Evolutionary conservation across 305 asterid species (phyloP).

Genomic region (Withania somnifera): DNA sequence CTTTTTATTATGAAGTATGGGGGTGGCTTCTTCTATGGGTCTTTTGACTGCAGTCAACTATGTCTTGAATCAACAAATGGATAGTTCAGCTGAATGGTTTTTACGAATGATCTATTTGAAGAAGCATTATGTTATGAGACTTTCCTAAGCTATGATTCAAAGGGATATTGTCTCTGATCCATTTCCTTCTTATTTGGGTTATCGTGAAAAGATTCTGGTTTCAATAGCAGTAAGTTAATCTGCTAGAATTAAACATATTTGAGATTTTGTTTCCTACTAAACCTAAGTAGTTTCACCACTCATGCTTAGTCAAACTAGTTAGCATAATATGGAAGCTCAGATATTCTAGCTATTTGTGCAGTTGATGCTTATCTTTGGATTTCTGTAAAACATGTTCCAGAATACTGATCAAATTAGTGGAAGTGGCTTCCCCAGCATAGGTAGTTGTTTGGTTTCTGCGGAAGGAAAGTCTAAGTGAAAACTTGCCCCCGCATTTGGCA

Average conservation of each 20-base stretch:
- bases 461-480: background rate
- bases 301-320: background rate
- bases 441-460: background rate
- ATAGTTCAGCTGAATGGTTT: background rate
- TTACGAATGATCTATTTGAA: background rate
- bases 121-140: background rate
- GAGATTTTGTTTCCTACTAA: background rate
- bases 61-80: background rate
- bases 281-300: background rate
- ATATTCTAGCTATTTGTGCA: background rate
- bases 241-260: background rate
- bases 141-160: background rate
- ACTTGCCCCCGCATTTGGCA: background rate
- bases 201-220: background rate
- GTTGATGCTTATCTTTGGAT: background rate
- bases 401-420: background rate
- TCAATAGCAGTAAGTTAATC: background rate
- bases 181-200: background rate
- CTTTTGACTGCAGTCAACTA: background rate
- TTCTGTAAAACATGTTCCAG: background rate
- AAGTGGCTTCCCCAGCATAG: background rate
- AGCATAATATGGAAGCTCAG: background rate
- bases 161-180: background rate
- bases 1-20: background rate
- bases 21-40: background rate